A percentile compares a stretch with the other conserved stretches of the same genome.
Conservation (phyloP, 306 rosid genomes). For the Cicer judaicum region DNA sequence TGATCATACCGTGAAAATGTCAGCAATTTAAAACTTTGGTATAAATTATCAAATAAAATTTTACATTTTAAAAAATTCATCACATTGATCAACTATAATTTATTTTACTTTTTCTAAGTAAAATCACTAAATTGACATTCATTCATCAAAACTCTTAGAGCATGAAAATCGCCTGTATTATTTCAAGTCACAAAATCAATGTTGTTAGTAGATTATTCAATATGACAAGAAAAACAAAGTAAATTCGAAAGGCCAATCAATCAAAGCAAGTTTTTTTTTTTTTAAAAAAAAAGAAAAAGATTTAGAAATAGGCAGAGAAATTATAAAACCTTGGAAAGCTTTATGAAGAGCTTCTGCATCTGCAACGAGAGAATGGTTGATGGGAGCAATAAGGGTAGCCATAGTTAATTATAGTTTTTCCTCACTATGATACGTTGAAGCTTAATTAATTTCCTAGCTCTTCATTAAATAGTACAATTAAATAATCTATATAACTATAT, state of each 20-base stretch:
- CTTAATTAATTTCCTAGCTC: constrained; percentile 34
- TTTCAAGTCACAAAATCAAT: neutral
- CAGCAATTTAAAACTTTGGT: too few relatives aligned
- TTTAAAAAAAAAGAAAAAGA: neutral
- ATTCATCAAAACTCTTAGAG: too few relatives aligned
- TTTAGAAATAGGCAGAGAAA: neutral
- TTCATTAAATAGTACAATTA: constrained; percentile 33
- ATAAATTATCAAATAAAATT: too few relatives aligned
- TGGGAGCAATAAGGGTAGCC: constrained; percentile 60
- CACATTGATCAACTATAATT: too few relatives aligned
- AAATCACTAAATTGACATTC: too few relatives aligned
- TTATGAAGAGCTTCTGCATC: constrained; percentile 71
- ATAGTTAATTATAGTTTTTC: constrained; percentile 41
- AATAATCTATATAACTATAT: constrained; percentile 7
- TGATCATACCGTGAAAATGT: too few relatives aligned
- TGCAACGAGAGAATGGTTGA: constrained; percentile 47
- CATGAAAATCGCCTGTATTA: too few relatives aligned
- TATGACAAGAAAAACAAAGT: neutral
- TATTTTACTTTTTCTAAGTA: too few relatives aligned
- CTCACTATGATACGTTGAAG: constrained; percentile 6
- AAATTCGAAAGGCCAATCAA: neutral
- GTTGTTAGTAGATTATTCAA: neutral
- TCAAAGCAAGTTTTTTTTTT: neutral
- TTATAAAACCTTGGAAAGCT: constrained; percentile 53
- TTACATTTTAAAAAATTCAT: too few relatives aligned